phyloP scores from a whole-genome alignment of 768 basidiomycete genomes.

The Hericium erinaceus region DNA sequence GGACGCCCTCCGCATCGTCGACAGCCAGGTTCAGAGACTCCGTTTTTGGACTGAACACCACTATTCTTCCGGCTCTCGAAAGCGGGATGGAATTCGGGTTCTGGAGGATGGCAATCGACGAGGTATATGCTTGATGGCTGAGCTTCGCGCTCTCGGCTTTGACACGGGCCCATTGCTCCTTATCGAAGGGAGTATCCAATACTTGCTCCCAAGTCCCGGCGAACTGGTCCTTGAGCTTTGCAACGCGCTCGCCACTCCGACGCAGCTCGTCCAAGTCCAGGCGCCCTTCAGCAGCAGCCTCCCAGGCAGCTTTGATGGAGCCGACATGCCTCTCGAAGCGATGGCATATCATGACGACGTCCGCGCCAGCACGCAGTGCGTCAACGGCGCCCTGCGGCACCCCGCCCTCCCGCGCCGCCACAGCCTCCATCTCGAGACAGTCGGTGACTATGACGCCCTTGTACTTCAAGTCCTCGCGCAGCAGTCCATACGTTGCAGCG shows the following conservation, averaged over 20 bases:
- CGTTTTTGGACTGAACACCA: slow-evolving; percentile 46
- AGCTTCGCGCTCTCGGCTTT: slow-evolving; percentile 32
- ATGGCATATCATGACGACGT: slow-evolving; percentile 72
- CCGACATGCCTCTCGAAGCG: slow-evolving; percentile 42
- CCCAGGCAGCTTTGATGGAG: slow-evolving; percentile 42
- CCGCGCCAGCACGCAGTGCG: slow-evolving; percentile 54
- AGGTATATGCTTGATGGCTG: slow-evolving; percentile 37
- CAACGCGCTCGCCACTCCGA: slow-evolving; percentile 37
- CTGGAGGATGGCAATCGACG: slow-evolving; percentile 38
- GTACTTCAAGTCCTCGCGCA: slow-evolving; percentile 43
- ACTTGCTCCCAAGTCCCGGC: slow-evolving; percentile 37
- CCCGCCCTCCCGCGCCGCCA: slow-evolving; percentile 38
- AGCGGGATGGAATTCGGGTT: slow-evolving; percentile 29
- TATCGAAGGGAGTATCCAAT: slow-evolving; percentile 16
- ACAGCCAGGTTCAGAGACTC: slow-evolving; percentile 55
- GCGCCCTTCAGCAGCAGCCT: slow-evolving; percentile 36
- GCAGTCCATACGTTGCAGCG: slow-evolving; percentile 39
- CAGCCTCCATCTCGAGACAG: slow-evolving; percentile 71
- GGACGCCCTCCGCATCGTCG: slow-evolving; percentile 41
- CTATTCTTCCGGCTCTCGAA: slow-evolving; percentile 15
- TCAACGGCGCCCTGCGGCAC: slow-evolving; percentile 45
- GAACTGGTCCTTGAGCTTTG: slow-evolving; percentile 40
- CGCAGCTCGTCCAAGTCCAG: slow-evolving; percentile 30
- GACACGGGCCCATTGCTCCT: slow-evolving; percentile 24
- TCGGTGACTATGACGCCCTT: slow-evolving; percentile 60